A percentile compares a stretch with the other conserved stretches of the same genome.
These are phyloP conservation scores for Schizophyllum amplum DNA, from an alignment of 1,284 basidiomycete species.

Conservation along the genomic window DNA sequence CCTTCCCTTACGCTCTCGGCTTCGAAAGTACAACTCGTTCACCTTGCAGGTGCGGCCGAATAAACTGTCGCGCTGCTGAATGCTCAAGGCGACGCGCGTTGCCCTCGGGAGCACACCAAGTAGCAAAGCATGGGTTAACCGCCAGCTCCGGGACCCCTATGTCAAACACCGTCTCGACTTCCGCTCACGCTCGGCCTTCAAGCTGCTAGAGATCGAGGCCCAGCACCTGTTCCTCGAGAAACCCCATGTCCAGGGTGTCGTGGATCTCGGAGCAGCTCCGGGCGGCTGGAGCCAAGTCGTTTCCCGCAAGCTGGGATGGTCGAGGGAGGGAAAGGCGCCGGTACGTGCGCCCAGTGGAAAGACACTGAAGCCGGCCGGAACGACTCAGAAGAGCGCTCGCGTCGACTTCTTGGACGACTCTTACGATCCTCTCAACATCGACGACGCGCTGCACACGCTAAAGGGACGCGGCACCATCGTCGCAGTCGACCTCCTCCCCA, in stretches of 20 bases:
- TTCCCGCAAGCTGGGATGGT: conserved; percentile 48
- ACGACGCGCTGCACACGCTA: conserved; percentile 17
- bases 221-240: conserved; percentile 44
- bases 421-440: conserved; percentile 35
- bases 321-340: conserved; percentile 1
- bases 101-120: conserved; percentile 25
- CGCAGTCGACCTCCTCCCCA: conserved; percentile 68
- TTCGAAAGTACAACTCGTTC: too few species aligned
- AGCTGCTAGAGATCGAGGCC: conserved; percentile 67
- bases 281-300: conserved; percentile 87
- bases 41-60: too few species aligned
- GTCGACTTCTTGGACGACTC: not conserved
- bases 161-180: conserved; percentile 54
- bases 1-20: too few species aligned
- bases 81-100: conserved; percentile 8
- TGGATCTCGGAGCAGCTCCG: conserved; percentile 83
- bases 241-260: conserved; percentile 48
- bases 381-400: not conserved
- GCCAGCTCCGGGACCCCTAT: conserved; percentile 62
- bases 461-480: conserved; percentile 48
- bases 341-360: not conserved
- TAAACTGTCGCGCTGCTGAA: too few species aligned
- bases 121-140: conserved; percentile 48
- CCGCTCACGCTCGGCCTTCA: conserved; percentile 80
- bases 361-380: conserved; percentile 1